A percentile compares a stretch with the other conserved stretches of the same genome.
phyloP scores from a whole-genome alignment of 2,329 filamentous ascomycete species.

The Zymoseptoria passerinii region DNA sequence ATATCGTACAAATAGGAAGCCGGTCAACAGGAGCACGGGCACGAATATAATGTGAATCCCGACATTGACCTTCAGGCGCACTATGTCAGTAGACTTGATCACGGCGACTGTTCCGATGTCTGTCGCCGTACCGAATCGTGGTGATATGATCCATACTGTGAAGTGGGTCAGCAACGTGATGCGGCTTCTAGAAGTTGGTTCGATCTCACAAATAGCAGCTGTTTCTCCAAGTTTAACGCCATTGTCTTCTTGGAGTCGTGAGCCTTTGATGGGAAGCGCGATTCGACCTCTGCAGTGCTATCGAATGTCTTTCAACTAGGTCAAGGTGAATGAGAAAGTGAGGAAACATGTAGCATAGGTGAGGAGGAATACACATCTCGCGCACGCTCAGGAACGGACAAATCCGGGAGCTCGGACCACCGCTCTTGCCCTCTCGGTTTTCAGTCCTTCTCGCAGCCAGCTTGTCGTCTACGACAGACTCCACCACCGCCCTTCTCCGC shows the following conservation, averaged over 20 bases:
- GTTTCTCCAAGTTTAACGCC: slow-evolving; percentile 68
- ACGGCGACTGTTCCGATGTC: neutral
- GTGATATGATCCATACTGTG: slow-evolving; percentile 76
- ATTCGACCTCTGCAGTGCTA: neutral
- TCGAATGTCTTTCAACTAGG: neutral
- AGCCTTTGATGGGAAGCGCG: neutral
- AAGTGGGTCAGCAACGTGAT: slow-evolving; percentile 7
- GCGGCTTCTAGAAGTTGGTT: slow-evolving; percentile 13
- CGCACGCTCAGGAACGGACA: neutral
- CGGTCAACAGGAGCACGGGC: slow-evolving; percentile 63
- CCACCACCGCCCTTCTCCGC: slow-evolving; percentile 22
- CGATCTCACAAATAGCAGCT: slow-evolving; percentile 66
- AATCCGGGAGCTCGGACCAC: neutral
- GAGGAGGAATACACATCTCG: neutral
- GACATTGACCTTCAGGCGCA: slow-evolving; percentile 54
- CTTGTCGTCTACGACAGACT: slow-evolving; percentile 8
- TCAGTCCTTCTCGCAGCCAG: slow-evolving; percentile 5
- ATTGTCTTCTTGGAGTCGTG: slow-evolving; percentile 24
- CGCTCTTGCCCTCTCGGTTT: neutral
- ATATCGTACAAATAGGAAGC: slow-evolving; percentile 58
- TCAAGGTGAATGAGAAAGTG: slow-evolving; percentile 4
- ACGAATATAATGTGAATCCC: slow-evolving; percentile 74
- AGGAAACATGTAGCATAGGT: neutral
- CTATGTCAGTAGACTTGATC: neutral
- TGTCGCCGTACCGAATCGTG: slow-evolving; percentile 52